Evolutionary conservation across 805 yeast species (phyloP), one percentile per base, ranked within the genome.

Genomic region (Yamadazyma sp.): DNA sequence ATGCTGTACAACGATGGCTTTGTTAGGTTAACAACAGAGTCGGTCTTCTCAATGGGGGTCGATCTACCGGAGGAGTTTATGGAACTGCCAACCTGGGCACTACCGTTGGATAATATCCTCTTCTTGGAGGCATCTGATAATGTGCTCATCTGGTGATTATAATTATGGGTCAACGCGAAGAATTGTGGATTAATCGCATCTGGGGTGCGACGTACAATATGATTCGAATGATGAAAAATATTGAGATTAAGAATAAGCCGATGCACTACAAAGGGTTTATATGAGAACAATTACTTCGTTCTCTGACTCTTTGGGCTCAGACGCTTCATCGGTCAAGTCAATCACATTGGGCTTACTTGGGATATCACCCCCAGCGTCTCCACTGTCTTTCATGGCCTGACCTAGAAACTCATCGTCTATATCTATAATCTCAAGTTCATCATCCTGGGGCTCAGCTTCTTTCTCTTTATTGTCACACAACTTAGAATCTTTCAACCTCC

Each of bases 401-500:
- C 25, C 14, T 25, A 30, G 14, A 12, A 4, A 8, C 17, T 20
- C 25, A n/a, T 35, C 39, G 17, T 21, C 32, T 10, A 63, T 41
- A 3, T 60, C 64, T 0, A 60, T 47, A 3, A 69, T 50, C 1
- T 62, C 69, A 20, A 75, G 49, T 3, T 77, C 83, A 21, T 66
- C 70, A 2, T 53, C 49, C 0, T 79, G 78, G 14, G 63, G 62
- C 5, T 53, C 63, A 7, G 31, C 41, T 14, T 38, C 14, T 22
- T 21, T 23, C 13, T 49, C 48, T 7, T 44, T 51, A 2, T 37
- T 48, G 9, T 53, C 51, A 44, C 84, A 79, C 67, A 73, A 69
- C 41, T 71, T 73, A 3, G 65, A 53, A 53, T 78, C 85, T n/a
- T 61, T 57, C 13, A 67, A 53, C 30, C 93, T 61, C 39, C 80